These are phyloP conservation scores for Trichophyton simii DNA, from an alignment of 2,329 filamentous ascomycete genomes.

Conservation along the genomic window DNA sequence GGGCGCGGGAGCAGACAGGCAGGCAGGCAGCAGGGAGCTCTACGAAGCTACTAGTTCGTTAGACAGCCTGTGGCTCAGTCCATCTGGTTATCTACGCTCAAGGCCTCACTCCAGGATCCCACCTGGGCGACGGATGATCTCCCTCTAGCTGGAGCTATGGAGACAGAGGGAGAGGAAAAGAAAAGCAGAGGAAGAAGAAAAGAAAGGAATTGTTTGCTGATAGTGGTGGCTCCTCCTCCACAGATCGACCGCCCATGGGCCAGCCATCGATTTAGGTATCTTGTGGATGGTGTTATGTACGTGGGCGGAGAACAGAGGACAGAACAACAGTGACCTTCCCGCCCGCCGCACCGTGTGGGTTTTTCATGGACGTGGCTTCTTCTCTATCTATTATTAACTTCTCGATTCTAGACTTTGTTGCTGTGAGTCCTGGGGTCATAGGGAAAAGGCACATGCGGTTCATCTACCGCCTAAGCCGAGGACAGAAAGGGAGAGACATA, in stretches of 20 bases:
- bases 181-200: background rate
- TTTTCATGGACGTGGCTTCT: background rate
- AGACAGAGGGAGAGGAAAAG: too few relatives aligned
- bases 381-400: background rate
- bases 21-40: background rate
- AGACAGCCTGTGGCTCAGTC: constrained; percentile 1
- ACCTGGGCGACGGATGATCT: background rate
- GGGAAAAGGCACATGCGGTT: background rate
- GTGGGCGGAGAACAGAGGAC: background rate
- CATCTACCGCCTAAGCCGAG: background rate
- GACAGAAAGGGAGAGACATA: background rate
- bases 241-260: background rate
- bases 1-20: too few relatives aligned
- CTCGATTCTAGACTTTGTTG: background rate
- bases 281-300: background rate
- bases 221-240: background rate
- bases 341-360: background rate
- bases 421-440: background rate
- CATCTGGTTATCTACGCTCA: background rate
- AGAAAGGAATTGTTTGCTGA: background rate
- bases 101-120: background rate
- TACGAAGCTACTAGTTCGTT: background rate
- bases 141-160: background rate
- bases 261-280: background rate
- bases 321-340: background rate